phyloP scores from a whole-genome alignment of 2,329 filamentous ascomycete species.

The Coniochaeta sp. region DNA sequence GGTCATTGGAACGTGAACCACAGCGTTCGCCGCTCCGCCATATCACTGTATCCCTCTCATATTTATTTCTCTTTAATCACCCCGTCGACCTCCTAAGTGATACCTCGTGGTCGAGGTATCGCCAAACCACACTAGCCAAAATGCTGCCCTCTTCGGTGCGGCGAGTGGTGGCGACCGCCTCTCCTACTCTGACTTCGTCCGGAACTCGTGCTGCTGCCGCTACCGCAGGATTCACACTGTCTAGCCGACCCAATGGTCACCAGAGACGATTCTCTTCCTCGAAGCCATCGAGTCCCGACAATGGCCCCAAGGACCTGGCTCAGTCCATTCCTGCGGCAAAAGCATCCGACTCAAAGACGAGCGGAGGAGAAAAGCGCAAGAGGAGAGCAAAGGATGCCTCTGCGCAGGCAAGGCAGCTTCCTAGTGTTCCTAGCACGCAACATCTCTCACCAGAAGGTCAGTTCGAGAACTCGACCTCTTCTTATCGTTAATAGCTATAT shows the following conservation, averaged over 20 bases:
- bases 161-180: constrained; percentile 40
- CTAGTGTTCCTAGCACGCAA: constrained; percentile 67
- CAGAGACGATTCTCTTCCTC: constrained; percentile 53
- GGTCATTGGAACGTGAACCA: neutral
- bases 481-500: neutral
- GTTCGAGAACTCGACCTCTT: constrained; percentile 11
- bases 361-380: constrained; percentile 44
- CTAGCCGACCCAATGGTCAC: constrained; percentile 31
- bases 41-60: neutral
- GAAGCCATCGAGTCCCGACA: constrained; percentile 54
- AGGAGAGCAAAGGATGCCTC: constrained; percentile 46
- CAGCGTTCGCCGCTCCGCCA: neutral
- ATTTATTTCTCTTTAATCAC: neutral
- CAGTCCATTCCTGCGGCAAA: constrained; percentile 41
- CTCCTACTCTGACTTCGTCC: constrained; percentile 33
- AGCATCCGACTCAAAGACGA: constrained; percentile 31
- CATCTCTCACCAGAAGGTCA: constrained; percentile 62
- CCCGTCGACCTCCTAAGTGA: neutral
- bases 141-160: constrained; percentile 51
- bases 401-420: constrained; percentile 46
- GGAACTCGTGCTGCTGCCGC: constrained; percentile 28
- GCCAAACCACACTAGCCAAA: constrained; percentile 13
- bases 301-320: constrained; percentile 43
- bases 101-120: neutral
- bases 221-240: constrained; percentile 20